Conservation (phyloP, 2,329 filamentous ascomycete species). For the Pestalotiopsis sp. region DNA sequence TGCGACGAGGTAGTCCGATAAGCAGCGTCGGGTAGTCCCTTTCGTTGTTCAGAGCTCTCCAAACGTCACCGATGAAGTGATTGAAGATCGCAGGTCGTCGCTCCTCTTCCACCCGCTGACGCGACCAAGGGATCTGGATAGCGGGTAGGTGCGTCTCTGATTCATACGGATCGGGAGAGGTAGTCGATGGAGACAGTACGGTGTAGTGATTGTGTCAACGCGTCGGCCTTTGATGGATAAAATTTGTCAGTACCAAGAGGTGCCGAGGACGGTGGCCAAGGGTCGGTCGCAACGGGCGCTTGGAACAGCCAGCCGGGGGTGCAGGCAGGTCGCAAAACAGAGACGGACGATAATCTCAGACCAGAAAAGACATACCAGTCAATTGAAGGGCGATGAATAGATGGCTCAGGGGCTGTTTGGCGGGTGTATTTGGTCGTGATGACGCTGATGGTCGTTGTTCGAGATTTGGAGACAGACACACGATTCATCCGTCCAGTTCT, state of each 20-base stretch:
- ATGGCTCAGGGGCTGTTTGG: slow-evolving; percentile 5
- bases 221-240: slow-evolving; percentile 6
- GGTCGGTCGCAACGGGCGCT: background rate
- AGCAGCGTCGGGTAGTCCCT: background rate
- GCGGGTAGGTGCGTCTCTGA: background rate
- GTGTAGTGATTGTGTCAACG: background rate
- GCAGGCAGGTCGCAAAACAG: background rate
- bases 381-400: slow-evolving; percentile 16
- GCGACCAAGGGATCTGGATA: background rate
- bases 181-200: background rate
- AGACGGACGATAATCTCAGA: background rate
- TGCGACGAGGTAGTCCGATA: background rate
- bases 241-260: background rate
- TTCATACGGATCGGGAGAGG: background rate
- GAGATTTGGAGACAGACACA: slow-evolving; percentile 12
- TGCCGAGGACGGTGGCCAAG: background rate
- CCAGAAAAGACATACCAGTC: slow-evolving; percentile 22
- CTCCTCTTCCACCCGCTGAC: slow-evolving; percentile 8
- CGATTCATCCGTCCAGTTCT: background rate
- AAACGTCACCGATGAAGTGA: background rate
- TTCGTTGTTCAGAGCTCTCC: background rate
- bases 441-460: slow-evolving; percentile 15
- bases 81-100: background rate
- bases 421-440: slow-evolving; percentile 20
- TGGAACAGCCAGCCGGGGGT: background rate